A percentile compares a stretch with the other conserved stretches of the same genome.
Evolutionary conservation across 2,329 filamentous ascomycete species (phyloP).

Genomic region (Fusarium graminum): DNA sequence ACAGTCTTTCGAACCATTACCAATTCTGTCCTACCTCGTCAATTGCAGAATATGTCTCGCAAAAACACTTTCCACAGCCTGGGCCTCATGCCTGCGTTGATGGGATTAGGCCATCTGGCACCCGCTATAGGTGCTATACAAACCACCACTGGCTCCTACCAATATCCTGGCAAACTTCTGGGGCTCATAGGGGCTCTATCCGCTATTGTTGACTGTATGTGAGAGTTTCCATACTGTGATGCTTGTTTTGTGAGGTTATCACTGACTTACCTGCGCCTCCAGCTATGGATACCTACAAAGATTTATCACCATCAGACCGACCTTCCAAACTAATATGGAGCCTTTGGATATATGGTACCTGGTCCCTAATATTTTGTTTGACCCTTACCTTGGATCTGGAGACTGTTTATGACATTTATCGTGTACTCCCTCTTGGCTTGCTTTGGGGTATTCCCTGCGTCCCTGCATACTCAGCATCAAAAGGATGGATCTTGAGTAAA

Average conservation of each 20-base stretch:
- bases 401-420: constrained; percentile 26
- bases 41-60: constrained; percentile 3
- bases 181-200: constrained; percentile 27
- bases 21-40: background rate
- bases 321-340: constrained; percentile 25
- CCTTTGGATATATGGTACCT: constrained; percentile 12
- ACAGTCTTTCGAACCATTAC: background rate
- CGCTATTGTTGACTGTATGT: constrained; percentile 22
- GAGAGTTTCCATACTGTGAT: background rate
- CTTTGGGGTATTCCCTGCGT: constrained; percentile 30
- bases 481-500: constrained; percentile 13
- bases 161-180: constrained; percentile 18
- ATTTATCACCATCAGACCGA: constrained; percentile 1
- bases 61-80: constrained; percentile 27
- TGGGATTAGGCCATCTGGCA: constrained; percentile 25
- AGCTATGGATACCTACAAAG: constrained; percentile 34
- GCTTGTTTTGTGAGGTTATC: too few species aligned
- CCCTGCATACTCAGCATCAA: constrained; percentile 1
- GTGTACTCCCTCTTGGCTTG: constrained; percentile 26
- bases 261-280: background rate
- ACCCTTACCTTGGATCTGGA: constrained; percentile 8
- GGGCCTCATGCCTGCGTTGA: constrained; percentile 25
- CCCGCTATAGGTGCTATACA: constrained; percentile 30
- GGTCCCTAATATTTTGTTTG: constrained; percentile 6
- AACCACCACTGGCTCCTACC: constrained; percentile 14